phyloP scores from a whole-genome alignment of 2,329 filamentous ascomycete species.

The Aspergillus pseudoterreus region DNA sequence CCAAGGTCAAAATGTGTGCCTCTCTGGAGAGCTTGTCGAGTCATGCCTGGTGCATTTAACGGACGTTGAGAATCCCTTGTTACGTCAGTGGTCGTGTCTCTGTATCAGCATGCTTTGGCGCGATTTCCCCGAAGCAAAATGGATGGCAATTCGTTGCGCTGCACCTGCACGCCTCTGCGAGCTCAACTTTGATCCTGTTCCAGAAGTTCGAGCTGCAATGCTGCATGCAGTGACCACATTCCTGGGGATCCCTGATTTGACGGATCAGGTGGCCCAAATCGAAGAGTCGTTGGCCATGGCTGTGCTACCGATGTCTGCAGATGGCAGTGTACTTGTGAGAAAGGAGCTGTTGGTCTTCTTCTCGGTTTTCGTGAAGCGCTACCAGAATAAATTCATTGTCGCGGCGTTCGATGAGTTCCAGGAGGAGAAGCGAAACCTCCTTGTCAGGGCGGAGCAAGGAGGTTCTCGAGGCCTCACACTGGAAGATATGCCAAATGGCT shows the following conservation, averaged over 20 bases:
- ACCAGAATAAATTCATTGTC: slow-evolving; percentile 88
- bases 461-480: slow-evolving; percentile 16
- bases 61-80: slow-evolving; percentile 80
- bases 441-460: slow-evolving; percentile 47
- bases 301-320: slow-evolving; percentile 84
- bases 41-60: slow-evolving; percentile 80
- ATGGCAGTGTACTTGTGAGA: slow-evolving; percentile 90
- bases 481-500: slow-evolving; percentile 20
- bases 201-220: slow-evolving; percentile 91
- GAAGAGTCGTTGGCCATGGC: slow-evolving; percentile 89
- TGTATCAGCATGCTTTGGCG: slow-evolving; percentile 95
- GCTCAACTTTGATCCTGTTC: slow-evolving; percentile 78
- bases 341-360: slow-evolving; percentile 92
- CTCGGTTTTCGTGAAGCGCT: slow-evolving; percentile 83
- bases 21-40: slow-evolving; percentile 84
- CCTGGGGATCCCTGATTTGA: slow-evolving; percentile 86
- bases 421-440: slow-evolving; percentile 72
- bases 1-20: slow-evolving; percentile 85
- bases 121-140: slow-evolving; percentile 88
- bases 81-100: slow-evolving; percentile 92
- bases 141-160: slow-evolving; percentile 85
- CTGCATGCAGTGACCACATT: slow-evolving; percentile 91
- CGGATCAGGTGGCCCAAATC: slow-evolving; percentile 82
- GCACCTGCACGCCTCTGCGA: slow-evolving; percentile 78
- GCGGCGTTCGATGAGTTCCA: slow-evolving; percentile 85